phyloP scores from a whole-genome alignment of 202 grass and related monocot genomes.

The Eragrostis tef region DNA sequence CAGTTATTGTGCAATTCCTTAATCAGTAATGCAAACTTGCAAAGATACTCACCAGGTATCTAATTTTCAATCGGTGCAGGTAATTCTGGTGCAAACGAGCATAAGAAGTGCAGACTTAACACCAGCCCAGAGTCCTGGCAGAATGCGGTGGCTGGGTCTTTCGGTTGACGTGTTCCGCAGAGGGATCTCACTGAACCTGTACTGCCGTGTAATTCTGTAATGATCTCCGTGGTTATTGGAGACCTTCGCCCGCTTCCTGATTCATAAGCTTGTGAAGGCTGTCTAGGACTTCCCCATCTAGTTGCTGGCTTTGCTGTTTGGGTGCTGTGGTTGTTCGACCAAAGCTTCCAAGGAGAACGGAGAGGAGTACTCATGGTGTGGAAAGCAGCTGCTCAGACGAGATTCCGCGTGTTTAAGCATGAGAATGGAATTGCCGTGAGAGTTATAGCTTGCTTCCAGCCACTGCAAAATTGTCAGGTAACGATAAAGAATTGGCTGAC shows the following conservation, averaged over 20 bases:
- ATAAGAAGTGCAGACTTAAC: neutral
- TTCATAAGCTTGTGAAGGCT: slow-evolving; percentile 17
- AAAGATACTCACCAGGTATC: neutral
- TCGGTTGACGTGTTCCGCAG: slow-evolving; percentile 66
- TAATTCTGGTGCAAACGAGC: slow-evolving; percentile 1
- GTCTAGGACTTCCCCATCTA: neutral
- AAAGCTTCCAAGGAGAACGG: slow-evolving; percentile 51
- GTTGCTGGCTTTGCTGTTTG: slow-evolving; percentile 45
- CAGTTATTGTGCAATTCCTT: neutral
- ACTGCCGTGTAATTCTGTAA: slow-evolving; percentile 83
- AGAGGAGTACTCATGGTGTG: slow-evolving; percentile 90
- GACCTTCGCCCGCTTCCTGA: slow-evolving; percentile 31
- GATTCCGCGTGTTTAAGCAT: slow-evolving; percentile 87
- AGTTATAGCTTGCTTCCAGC: slow-evolving; percentile 84
- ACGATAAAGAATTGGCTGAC: neutral
- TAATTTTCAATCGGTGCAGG: neutral
- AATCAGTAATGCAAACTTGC: neutral
- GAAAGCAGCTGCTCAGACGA: slow-evolving; percentile 80
- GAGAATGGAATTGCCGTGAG: slow-evolving; percentile 86
- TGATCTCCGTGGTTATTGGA: neutral
- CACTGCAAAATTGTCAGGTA: slow-evolving; percentile 91
- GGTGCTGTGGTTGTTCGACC: slow-evolving; percentile 40
- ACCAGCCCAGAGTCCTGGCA: slow-evolving; percentile 2
- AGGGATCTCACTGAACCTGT: slow-evolving; percentile 81
- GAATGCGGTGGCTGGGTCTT: slow-evolving; percentile 66